These are phyloP conservation scores for Pythium biforme DNA, from an alignment of 352 stramenopile species.

Conservation along the genomic window DNA sequence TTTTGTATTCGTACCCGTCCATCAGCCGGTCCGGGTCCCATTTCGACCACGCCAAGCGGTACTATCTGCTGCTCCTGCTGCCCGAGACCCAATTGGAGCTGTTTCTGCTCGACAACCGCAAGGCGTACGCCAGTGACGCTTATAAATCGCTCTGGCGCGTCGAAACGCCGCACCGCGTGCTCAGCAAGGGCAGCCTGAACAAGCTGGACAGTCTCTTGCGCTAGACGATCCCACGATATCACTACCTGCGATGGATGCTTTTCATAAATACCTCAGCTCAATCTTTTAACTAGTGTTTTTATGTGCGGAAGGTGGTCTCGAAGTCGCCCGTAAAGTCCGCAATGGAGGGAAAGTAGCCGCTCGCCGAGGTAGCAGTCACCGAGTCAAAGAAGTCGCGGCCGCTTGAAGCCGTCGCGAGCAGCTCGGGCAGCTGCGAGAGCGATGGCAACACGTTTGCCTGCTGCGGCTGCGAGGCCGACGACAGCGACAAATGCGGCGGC, in stretches of 20 bases:
- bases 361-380: slow-evolving; percentile 28
- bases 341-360: slow-evolving; percentile 49
- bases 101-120: slow-evolving; percentile 74
- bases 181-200: slow-evolving; percentile 76
- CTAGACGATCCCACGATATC: slow-evolving; percentile 20
- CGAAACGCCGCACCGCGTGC: slow-evolving; percentile 66
- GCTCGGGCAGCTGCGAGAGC: slow-evolving; percentile 61
- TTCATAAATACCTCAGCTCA: neutral
- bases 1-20: slow-evolving; percentile 67
- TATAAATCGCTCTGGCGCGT: slow-evolving; percentile 79
- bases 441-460: slow-evolving; percentile 41
- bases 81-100: slow-evolving; percentile 78
- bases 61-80: slow-evolving; percentile 70
- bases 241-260: neutral
- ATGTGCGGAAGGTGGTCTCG: slow-evolving; percentile 48
- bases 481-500: slow-evolving; percentile 17
- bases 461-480: slow-evolving; percentile 8
- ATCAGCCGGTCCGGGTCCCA: slow-evolving; percentile 49
- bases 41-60: slow-evolving; percentile 79
- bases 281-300: neutral
- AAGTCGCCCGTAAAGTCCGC: slow-evolving; percentile 45
- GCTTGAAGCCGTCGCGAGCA: slow-evolving; percentile 35
- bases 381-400: slow-evolving; percentile 61
- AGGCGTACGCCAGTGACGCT: slow-evolving; percentile 50
- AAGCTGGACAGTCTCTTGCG: slow-evolving; percentile 81